phyloP scores from a whole-genome alignment of 2,329 filamentous ascomycete species.

The Verticillium longisporum region DNA sequence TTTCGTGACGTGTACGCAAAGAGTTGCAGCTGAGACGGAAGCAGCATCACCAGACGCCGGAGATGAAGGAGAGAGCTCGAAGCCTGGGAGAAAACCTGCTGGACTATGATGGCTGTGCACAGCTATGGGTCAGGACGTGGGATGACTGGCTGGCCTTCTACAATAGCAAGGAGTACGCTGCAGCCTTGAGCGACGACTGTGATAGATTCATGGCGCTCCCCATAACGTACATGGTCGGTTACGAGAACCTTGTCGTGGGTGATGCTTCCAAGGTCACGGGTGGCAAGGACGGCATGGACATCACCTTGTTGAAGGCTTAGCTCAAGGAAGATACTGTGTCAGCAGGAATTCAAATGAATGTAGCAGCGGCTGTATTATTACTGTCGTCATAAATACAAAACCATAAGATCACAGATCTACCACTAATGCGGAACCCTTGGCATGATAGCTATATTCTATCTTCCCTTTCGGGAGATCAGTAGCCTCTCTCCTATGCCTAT shows the following conservation, averaged over 20 bases:
- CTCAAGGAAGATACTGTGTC: too few species aligned
- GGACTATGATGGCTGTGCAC: slow-evolving; percentile 14
- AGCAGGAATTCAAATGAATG: too few species aligned
- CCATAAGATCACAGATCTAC: too few species aligned
- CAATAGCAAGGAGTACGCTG: slow-evolving; percentile 1
- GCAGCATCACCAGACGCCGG: slow-evolving; percentile 13
- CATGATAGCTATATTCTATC: too few species aligned
- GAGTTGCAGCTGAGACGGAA: not conserved
- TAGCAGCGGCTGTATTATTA: too few species aligned
- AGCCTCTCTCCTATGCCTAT: too few species aligned
- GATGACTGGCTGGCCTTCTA: slow-evolving; percentile 4
- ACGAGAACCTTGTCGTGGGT: not conserved
- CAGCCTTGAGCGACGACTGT: slow-evolving; percentile 1
- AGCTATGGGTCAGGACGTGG: slow-evolving; percentile 12
- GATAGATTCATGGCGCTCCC: not conserved
- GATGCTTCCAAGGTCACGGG: not conserved
- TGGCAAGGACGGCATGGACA: not conserved
- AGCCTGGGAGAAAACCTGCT: slow-evolving; percentile 8
- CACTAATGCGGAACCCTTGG: too few species aligned
- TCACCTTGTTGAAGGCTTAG: not conserved
- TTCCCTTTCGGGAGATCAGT: too few species aligned
- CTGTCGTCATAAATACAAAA: too few species aligned
- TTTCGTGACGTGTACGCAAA: not conserved
- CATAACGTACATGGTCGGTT: slow-evolving; percentile 1
- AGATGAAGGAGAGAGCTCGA: slow-evolving; percentile 6